Evolutionary conservation across 495 filamentous ascomycete genomes (phyloP).

Genomic region (Hyaloscypha hepaticicola): DNA sequence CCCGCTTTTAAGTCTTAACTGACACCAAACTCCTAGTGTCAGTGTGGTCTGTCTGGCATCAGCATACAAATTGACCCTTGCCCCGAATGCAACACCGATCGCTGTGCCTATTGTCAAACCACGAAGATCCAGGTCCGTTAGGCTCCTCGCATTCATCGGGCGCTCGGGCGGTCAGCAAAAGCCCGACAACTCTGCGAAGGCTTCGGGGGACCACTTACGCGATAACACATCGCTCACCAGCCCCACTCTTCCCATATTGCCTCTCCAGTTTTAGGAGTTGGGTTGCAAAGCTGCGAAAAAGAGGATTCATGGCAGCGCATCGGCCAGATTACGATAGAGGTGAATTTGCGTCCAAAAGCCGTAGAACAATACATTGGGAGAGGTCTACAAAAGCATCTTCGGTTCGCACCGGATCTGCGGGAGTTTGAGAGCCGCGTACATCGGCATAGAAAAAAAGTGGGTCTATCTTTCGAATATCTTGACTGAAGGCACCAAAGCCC

Average conservation of each 20-base stretch:
- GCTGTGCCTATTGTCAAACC: neutral
- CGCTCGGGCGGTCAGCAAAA: neutral
- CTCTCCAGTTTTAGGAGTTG: neutral
- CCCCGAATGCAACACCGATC: neutral
- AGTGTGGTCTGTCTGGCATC: neutral
- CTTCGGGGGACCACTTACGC: neutral
- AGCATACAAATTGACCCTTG: neutral
- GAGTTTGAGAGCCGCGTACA: too few relatives aligned
- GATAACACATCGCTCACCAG: neutral
- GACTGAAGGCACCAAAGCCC: too few relatives aligned
- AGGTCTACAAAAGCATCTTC: too few relatives aligned
- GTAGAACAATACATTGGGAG: too few relatives aligned
- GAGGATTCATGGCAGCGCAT: neutral
- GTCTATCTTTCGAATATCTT: too few relatives aligned
- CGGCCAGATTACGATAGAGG: too few relatives aligned
- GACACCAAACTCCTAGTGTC: neutral
- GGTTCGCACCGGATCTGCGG: too few relatives aligned
- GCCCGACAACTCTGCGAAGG: neutral
- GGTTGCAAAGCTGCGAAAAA: neutral
- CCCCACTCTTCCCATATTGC: neutral
- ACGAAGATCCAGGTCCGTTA: neutral
- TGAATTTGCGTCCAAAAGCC: too few relatives aligned
- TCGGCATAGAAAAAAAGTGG: too few relatives aligned
- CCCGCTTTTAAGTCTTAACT: neutral
- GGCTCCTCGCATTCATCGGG: too few relatives aligned